Conservation (phyloP, 371 early-diverging fungal genomes). For the Thermomucor indicae-seudaticae region DNA sequence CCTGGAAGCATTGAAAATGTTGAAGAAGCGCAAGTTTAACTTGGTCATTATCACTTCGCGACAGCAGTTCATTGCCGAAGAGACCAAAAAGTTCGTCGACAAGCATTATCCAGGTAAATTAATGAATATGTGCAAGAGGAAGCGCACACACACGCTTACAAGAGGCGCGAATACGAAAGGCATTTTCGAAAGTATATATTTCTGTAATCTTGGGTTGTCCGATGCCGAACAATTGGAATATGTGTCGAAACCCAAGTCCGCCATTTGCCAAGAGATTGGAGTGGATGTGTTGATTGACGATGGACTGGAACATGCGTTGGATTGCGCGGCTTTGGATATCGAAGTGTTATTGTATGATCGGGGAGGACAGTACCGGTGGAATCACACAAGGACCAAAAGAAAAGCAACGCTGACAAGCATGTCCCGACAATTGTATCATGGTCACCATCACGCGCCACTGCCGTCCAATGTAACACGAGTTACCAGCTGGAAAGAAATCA, state of each 20-base stretch:
- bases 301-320: slow-evolving; percentile 40
- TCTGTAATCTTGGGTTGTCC: slow-evolving; percentile 46
- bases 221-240: slow-evolving; percentile 42
- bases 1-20: slow-evolving; percentile 47
- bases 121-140: background rate
- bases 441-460: slow-evolving; percentile 4
- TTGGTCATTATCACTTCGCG: slow-evolving; percentile 51
- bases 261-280: slow-evolving; percentile 47
- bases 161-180: slow-evolving; percentile 7
- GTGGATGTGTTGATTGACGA: slow-evolving; percentile 52
- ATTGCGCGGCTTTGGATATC: slow-evolving; percentile 46
- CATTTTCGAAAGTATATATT: slow-evolving; percentile 50
- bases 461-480: slow-evolving; percentile 40
- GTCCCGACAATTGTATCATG: slow-evolving; percentile 23
- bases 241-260: slow-evolving; percentile 48
- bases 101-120: slow-evolving; percentile 26
- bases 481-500: slow-evolving; percentile 37
- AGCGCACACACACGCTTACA: no score
- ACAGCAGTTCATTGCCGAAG: slow-evolving; percentile 52
- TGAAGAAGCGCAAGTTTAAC: slow-evolving; percentile 44
- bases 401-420: slow-evolving; percentile 21
- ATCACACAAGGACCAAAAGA: slow-evolving; percentile 16
- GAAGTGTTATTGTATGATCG: slow-evolving; percentile 49
- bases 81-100: slow-evolving; percentile 26
- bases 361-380: slow-evolving; percentile 44